These are phyloP conservation scores for Arachis monticola DNA, from an alignment of 331 rosid species.

Conservation along the genomic window DNA sequence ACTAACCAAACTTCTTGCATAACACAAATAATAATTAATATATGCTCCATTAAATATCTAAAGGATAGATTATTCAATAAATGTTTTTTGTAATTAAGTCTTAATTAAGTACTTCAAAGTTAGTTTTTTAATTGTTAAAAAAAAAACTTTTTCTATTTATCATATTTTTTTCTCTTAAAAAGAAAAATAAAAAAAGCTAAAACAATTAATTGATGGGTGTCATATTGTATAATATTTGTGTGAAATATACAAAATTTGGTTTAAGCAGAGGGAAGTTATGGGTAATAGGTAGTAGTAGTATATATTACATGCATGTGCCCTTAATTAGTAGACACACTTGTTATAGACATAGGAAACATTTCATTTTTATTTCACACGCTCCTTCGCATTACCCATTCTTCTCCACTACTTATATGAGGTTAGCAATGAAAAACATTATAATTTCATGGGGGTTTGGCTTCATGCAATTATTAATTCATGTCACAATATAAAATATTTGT, in stretches of 20 bases:
- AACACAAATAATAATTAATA: not conserved
- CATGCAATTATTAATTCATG: constrained; percentile 23
- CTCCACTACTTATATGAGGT: too few relatives aligned
- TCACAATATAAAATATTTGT: constrained; percentile 7
- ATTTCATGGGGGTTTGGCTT: constrained; percentile 22
- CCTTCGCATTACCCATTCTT: constrained; percentile 61
- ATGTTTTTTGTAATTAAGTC: too few relatives aligned
- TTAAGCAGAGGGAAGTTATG: constrained; percentile 58
- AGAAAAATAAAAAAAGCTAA: too few relatives aligned
- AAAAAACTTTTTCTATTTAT: too few relatives aligned
- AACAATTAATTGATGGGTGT: too few relatives aligned
- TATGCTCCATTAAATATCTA: too few relatives aligned
- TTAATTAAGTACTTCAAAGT: too few relatives aligned
- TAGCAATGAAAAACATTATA: too few relatives aligned
- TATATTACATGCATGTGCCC: constrained; percentile 34
- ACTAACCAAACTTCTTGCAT: constrained; percentile 23
- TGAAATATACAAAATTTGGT: not conserved
- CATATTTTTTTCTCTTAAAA: too few relatives aligned
- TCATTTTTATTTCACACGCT: constrained; percentile 58
- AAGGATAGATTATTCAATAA: too few relatives aligned
- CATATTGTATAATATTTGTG: not conserved
- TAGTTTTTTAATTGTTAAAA: too few relatives aligned
- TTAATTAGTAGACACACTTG: constrained; percentile 68
- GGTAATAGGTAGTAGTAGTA: constrained; percentile 35
- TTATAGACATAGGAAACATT: constrained; percentile 71